Evolutionary conservation across 2,329 filamentous ascomycete genomes (phyloP).

Genomic region (Zymoseptoria pseudotritici): DNA sequence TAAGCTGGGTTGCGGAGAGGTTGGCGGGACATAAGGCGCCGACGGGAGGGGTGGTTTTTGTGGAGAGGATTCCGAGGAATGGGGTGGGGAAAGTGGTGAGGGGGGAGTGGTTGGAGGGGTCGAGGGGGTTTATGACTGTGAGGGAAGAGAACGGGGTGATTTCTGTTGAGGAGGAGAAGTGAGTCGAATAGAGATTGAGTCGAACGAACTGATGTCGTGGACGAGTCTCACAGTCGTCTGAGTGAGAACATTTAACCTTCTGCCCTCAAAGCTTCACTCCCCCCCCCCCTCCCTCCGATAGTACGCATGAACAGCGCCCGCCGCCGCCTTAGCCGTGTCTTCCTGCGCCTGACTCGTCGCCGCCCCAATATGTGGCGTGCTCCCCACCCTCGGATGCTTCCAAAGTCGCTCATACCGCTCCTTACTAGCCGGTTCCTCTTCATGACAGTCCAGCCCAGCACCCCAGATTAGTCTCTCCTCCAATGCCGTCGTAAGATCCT

Average conservation of each 20-base stretch:
- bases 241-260: too few relatives aligned
- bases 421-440: constrained; percentile 24
- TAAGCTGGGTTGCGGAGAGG: too few relatives aligned
- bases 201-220: too few relatives aligned
- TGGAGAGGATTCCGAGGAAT: too few relatives aligned
- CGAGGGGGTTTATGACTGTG: neutral
- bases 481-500: constrained; percentile 21
- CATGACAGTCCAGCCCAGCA: constrained; percentile 25
- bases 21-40: too few relatives aligned
- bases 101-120: neutral
- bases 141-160: too few relatives aligned
- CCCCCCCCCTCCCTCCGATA: too few relatives aligned
- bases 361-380: constrained; percentile 42
- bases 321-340: constrained; percentile 31
- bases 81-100: neutral
- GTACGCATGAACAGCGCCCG: constrained; percentile 19
- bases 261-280: too few relatives aligned
- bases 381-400: constrained; percentile 25
- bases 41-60: too few relatives aligned
- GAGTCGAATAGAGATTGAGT: too few relatives aligned
- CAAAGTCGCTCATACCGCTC: constrained; percentile 22
- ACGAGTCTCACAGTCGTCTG: too few relatives aligned
- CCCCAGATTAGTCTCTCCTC: constrained; percentile 22
- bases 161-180: too few relatives aligned
- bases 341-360: constrained; percentile 35